phyloP scores from a whole-genome alignment of 305 asterid genomes.

The Fraxinus xanthoxyloides region DNA sequence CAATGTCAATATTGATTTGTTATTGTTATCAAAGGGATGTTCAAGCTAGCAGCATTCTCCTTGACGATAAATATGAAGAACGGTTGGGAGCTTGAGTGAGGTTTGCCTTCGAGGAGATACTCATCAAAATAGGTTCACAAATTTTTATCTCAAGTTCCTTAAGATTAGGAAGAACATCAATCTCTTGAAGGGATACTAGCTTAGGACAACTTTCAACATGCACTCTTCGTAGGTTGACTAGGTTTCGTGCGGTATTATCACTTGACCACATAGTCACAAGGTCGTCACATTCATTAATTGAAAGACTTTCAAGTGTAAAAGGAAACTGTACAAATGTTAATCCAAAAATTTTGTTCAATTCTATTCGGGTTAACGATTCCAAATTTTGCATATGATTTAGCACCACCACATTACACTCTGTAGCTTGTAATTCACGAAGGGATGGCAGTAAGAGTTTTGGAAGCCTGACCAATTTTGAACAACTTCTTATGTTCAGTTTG shows the following conservation, averaged over 20 bases:
- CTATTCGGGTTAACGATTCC: neutral
- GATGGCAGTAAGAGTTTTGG: neutral
- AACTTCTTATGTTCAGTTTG: neutral
- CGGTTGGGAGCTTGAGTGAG: constrained; percentile 83
- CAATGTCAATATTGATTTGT: constrained; percentile 15
- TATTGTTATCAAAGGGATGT: constrained; percentile 57
- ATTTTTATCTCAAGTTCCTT: neutral
- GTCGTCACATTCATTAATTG: neutral
- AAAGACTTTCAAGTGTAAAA: neutral
- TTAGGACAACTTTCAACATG: neutral
- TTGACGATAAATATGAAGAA: constrained; percentile 84
- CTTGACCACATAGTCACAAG: constrained; percentile 8
- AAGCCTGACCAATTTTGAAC: constrained; percentile 13
- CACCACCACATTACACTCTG: neutral
- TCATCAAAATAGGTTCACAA: constrained; percentile 63
- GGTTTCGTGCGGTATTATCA: neutral
- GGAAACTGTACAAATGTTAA: neutral
- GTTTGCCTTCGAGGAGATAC: constrained; percentile 71
- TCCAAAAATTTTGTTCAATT: neutral
- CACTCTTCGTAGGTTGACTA: neutral
- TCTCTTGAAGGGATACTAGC: neutral
- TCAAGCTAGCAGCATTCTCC: constrained; percentile 92
- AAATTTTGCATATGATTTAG: neutral
- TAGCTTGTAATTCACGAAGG: neutral
- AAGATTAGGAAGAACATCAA: neutral